Evolutionary conservation across 2,329 filamentous ascomycete species (phyloP), one percentile per base, ranked within the genome.

Genomic region (Cyphellophora attinorum): DNA sequence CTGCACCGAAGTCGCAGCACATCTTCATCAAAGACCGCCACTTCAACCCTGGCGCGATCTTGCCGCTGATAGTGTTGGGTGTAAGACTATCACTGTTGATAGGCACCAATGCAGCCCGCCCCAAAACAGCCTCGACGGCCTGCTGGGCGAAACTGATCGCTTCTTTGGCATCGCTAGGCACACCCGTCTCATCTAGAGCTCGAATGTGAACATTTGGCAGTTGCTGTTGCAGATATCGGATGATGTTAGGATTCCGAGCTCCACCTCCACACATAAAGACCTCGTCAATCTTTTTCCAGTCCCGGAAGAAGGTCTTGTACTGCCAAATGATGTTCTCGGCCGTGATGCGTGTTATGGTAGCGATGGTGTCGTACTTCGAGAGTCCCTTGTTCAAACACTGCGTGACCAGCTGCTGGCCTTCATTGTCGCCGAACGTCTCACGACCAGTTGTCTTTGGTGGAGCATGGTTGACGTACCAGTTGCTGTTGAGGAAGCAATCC

Each of bases 261-360:
- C 71, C 71, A 5, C 69, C 70, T 8, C 74, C 73, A 49, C 72
- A 76, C 64, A 78, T 70, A 57, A 71, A 77, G 23, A 78, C 62
- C 54, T 78, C 72, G 3, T 59, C 63, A 35, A 74, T 60, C 17
- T 54, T 53, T 13, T 34, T n/a, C 21, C 21, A 25, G 16, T 19
- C 32, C 4, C 67, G 64, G 29, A 65, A 62, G 39, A 72, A 73
- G 18, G 66, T 64, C 6, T 53, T 52, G 42, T 65, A 67, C 31
- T 65, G 59, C n/a, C 58, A 53, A 11, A 76, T 64, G 19, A 77
- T 75, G 13, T 71, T 66, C 49, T 76, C 65, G 0, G 73, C 66
- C 0, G 72, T 76, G 46, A 77, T 68, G 15, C 72, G 62, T 5
- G 74, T 78, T 25, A 76, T 60, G 0, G 72, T 75, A 0, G 74